phyloP scores from a whole-genome alignment of 2,329 filamentous ascomycete genomes.

The Sporothrix inflata region DNA sequence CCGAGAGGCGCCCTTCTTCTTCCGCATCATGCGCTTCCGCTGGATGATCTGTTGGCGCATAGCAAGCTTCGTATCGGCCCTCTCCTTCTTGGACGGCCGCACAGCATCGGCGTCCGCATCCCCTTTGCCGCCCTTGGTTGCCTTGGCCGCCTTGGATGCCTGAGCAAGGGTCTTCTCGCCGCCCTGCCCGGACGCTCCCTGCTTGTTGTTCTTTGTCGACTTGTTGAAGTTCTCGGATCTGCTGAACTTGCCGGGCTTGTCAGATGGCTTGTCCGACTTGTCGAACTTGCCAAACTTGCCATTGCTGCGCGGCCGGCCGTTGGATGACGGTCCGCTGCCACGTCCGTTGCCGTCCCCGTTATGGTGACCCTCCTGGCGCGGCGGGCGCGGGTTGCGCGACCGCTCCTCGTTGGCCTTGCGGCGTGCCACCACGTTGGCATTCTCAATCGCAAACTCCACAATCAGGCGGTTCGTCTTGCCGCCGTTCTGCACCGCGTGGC shows the following conservation, averaged over 20 bases:
- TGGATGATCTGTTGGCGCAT: conserved; percentile 77
- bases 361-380: conserved; percentile 40
- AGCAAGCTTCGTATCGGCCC: conserved; percentile 43
- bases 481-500: conserved; percentile 67
- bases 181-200: conserved; percentile 1
- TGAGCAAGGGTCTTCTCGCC: conserved; percentile 16
- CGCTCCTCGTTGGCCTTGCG: conserved; percentile 66
- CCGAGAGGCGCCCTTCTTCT: conserved; percentile 55
- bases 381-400: conserved; percentile 33
- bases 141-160: conserved; percentile 18
- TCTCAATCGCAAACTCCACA: conserved; percentile 97
- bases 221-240: conserved; percentile 22
- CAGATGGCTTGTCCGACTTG: background rate
- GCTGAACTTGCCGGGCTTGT: conserved; percentile 6
- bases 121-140: conserved; percentile 32
- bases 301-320: conserved; percentile 1
- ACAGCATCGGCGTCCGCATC: conserved; percentile 27
- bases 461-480: conserved; percentile 82
- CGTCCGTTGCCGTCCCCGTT: conserved; percentile 38
- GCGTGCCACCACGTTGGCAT: conserved; percentile 89
- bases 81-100: conserved; percentile 34
- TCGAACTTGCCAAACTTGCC: conserved; percentile 20
- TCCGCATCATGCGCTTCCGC: conserved; percentile 79
- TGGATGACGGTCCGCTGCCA: background rate
- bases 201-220: conserved; percentile 21